phyloP scores from a whole-genome alignment of 2,329 filamentous ascomycete genomes.

The Colletotrichum sansevieriae region DNA sequence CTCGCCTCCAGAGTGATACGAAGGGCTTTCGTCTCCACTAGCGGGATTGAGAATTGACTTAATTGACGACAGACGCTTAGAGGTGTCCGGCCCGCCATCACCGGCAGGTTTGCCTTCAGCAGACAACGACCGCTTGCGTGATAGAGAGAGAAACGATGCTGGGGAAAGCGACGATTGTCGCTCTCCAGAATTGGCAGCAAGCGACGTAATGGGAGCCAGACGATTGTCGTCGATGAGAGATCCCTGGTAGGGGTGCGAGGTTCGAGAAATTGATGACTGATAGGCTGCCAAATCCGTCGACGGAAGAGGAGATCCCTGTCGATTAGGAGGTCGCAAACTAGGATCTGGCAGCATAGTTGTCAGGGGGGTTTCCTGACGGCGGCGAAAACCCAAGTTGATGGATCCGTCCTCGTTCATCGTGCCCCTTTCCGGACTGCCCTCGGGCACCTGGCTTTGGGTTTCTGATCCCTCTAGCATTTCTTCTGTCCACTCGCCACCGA shows the following conservation, averaged over 20 bases:
- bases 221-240: conserved; percentile 69
- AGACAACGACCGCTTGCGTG: conserved; percentile 77
- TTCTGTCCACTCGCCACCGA: conserved; percentile 55
- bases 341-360: conserved; percentile 63
- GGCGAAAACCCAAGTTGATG: conserved; percentile 70
- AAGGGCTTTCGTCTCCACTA: conserved; percentile 46
- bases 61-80: conserved; percentile 79
- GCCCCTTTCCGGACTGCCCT: conserved; percentile 62
- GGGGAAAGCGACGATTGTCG: conserved; percentile 71
- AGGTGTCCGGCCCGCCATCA: conserved; percentile 59
- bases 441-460: conserved; percentile 55
- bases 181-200: conserved; percentile 57
- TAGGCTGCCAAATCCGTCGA: conserved; percentile 64
- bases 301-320: conserved; percentile 59
- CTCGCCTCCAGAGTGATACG: conserved; percentile 48
- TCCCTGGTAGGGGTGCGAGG: conserved; percentile 54
- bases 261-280: conserved; percentile 58
- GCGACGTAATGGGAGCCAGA: conserved; percentile 67
- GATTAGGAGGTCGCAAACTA: conserved; percentile 55
- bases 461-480: conserved; percentile 64
- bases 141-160: conserved; percentile 69
- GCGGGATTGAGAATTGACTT: conserved; percentile 79
- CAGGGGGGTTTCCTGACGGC: conserved; percentile 59
- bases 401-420: conserved; percentile 74
- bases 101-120: conserved; percentile 57